Evolutionary conservation across 305 asterid species (phyloP).

Genomic region (Fraxinus baroniana): DNA sequence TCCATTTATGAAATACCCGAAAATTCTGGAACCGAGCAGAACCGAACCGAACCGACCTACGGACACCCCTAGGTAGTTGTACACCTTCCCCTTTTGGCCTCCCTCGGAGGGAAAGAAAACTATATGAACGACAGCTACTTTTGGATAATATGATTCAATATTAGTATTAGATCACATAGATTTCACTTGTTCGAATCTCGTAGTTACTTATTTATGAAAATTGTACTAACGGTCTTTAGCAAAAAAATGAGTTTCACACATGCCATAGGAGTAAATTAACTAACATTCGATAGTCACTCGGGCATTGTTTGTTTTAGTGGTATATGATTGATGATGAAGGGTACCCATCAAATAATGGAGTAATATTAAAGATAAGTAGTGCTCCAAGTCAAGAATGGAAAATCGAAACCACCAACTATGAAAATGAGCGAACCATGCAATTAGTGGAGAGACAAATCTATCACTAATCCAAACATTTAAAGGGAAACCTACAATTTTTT

Average conservation of each 20-base stretch:
- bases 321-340: neutral
- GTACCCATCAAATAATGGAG: conserved; percentile 3
- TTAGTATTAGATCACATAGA: neutral
- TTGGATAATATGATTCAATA: neutral
- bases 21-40: no score
- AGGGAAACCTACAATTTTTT: conserved; percentile 10
- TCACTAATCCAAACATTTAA: neutral
- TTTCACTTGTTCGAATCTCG: neutral
- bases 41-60: no score
- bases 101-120: no score
- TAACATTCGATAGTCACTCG: neutral
- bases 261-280: no score
- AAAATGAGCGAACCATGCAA: neutral
- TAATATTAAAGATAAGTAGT: neutral
- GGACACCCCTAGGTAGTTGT: no score
- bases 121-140: neutral
- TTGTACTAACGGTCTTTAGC: neutral
- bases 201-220: neutral
- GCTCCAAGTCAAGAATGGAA: conserved; percentile 17
- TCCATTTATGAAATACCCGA: no score
- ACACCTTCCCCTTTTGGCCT: no score
- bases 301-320: neutral
- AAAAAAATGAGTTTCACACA: no score
- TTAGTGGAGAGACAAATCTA: neutral
- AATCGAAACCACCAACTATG: neutral